Evolutionary conservation across 345 rosid species (phyloP), one percentile per base, ranked within the genome.

Genomic region (Zanthoxylum bungeanum): DNA sequence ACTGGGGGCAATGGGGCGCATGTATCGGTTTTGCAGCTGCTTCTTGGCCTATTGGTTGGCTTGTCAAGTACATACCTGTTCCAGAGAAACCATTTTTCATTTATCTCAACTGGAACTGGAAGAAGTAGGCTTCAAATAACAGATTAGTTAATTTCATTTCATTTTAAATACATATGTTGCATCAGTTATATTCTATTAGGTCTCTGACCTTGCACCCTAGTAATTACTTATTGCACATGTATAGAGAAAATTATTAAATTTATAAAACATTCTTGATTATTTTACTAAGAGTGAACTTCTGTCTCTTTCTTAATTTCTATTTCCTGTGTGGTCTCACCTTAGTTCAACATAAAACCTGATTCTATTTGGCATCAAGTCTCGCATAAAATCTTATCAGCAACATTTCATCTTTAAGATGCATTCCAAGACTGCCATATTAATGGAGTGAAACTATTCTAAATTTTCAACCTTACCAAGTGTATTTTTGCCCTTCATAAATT

Each of bases 31-130:
- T 86, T 1, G 97, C 89, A 16, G 84, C 86, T 9, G 58, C 76
- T 3, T 80, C 97, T 0, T 90, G 98, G 98, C 96, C 96, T 0
- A 88, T 87, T 28, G 93, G 89, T 14, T 88, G 85, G 86, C 31
- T 71, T 19, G 84, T 88, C 69, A 92, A 90, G 81, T 82, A 60
- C 73, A 61, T 90, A 16, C 92, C 90, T 0, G 86, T 92, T 33
- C 87, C 91, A 0, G 57, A 84, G 66, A 84, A 40, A 9, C 90
- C 85, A 12, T 59, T 88, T 66, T 84, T 81, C 57, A 83, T 80
- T 79, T 80, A 81, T 75, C 70, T 89, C 49, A 79, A 75, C 66
- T 51, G 59, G 73, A 79, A 75, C 66, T 51, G 59, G 73, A 78
- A 58, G 51, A 69, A 61, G 52, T 60, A 22, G 37, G 14, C 14